These are phyloP conservation scores for Citrullus mucosospermus DNA, from an alignment of 306 rosid genomes.

Conservation along the genomic window DNA sequence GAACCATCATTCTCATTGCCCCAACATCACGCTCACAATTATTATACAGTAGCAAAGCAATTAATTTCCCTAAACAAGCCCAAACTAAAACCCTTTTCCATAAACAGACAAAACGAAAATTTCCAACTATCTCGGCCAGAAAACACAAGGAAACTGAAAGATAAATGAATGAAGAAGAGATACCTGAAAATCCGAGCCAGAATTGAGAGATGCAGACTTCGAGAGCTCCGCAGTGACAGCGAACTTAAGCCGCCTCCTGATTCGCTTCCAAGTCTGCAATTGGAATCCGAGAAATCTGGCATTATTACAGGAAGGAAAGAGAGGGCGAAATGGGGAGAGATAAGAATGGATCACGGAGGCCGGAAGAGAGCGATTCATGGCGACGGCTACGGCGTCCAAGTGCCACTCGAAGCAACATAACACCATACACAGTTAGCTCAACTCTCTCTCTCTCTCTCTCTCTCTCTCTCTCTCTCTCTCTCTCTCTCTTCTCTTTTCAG, in stretches of 20 bases:
- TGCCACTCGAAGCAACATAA: constrained; percentile 48
- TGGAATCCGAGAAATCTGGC: constrained; percentile 20
- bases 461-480: not conserved
- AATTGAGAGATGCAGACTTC: constrained; percentile 25
- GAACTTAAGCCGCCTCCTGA: constrained; percentile 40
- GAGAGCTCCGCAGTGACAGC: constrained; percentile 57
- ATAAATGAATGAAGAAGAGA: not conserved
- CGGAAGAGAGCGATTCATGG: constrained; percentile 27
- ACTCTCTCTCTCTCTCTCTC: not conserved
- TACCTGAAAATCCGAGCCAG: constrained; percentile 64
- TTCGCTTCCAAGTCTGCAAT: constrained; percentile 28
- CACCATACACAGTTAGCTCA: constrained; percentile 25
- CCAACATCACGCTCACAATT: not conserved
- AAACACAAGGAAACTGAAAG: not conserved
- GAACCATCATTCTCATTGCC: not conserved
- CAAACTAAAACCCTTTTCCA: too few relatives aligned
- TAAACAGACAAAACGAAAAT: too few relatives aligned
- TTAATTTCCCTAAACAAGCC: not conserved
- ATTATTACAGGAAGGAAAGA: constrained; percentile 20
- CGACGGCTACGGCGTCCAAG: constrained; percentile 40
- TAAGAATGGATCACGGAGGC: constrained; percentile 10
- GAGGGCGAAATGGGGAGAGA: constrained; percentile 24
- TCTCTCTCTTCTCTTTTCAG: too few relatives aligned
- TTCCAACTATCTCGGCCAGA: not conserved
- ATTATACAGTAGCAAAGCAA: not conserved